Base-by-base conservation (phyloP, 2,329 filamentous ascomycete genomes). In the Lomentospora prolificans region DNA sequence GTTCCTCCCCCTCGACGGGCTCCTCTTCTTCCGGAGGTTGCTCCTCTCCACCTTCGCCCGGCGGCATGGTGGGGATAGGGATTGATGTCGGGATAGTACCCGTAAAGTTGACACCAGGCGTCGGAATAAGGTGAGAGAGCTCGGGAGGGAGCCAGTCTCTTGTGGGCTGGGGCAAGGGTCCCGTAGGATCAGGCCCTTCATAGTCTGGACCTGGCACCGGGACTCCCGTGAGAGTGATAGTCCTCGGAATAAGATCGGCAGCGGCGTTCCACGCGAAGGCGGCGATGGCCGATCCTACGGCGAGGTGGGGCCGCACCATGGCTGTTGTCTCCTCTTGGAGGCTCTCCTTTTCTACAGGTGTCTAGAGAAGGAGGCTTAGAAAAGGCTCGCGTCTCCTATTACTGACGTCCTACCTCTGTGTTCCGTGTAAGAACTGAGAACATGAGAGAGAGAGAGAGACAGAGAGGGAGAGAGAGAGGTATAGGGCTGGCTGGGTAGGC, bases 231-330 rank as follows among this genome's bases (percentile, higher is more conserved):
- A 55, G 53, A 24, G 53, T 55, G 22, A 55, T 36, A 17, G 51
- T 48, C 27, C 33, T n/a, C 14, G 51, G 51, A 7, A 33, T 17
- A 8, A 24, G 51, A 4, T 24, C 30, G 17, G 30, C 51, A n/a
- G n/a, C 9, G 51, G 51, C 51, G 9, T 31, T 19, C 30, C 22
- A 22, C 27, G 50, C 50, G 27, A 52, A 31, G 12, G 27, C 25
- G n/a, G 53, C 53, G n/a, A 55, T 14, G n/a, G 41, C 53, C 36
- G 39, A 12, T 22, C 39, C 41, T 44, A 55, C 22, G 19, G 53
- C 53, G n/a, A 48, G 30, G n/a, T 25, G 22, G 17, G 41, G 28
- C 14, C 19, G 53, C 41, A 55, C 53, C 53, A 48, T 48, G 41
- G 19, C 19, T 46, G 41, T 19, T 14, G 4, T 39, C 14, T 39